phyloP scores from a whole-genome alignment of 306 rosid species.

The Cucumis cinereus region DNA sequence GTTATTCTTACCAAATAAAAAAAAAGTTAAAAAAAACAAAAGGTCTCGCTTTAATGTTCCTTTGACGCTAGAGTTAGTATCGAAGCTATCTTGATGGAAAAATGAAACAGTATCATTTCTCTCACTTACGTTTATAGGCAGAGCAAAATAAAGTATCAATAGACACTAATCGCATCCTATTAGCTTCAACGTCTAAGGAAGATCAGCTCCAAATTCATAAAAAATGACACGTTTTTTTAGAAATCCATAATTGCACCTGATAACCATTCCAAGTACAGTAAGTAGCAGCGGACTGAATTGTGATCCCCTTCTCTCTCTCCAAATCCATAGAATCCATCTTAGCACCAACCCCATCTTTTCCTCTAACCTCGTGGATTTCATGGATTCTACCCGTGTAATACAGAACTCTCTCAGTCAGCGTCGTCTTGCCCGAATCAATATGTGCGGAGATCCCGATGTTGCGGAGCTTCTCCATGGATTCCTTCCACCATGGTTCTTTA shows the following conservation, averaged over 20 bases:
- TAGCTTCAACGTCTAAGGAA: background rate
- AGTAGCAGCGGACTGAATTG: slow-evolving; percentile 92
- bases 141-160: background rate
- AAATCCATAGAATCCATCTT: slow-evolving; percentile 98
- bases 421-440: slow-evolving; percentile 95
- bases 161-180: background rate
- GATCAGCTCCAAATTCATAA: background rate
- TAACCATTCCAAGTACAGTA: slow-evolving; percentile 84
- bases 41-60: background rate
- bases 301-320: slow-evolving; percentile 92
- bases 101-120: background rate
- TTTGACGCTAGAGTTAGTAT: background rate
- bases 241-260: slow-evolving; percentile 30
- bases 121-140: background rate
- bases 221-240: background rate
- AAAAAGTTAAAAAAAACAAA: background rate
- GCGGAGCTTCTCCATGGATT: slow-evolving; percentile 59
- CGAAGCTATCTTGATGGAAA: background rate
- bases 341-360: slow-evolving; percentile 91
- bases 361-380: slow-evolving; percentile 92
- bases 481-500: slow-evolving; percentile 90
- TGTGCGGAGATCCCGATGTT: slow-evolving; percentile 98
- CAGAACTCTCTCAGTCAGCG: slow-evolving; percentile 81
- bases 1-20: background rate
- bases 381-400: slow-evolving; percentile 86